Percentiles rank a stretch among this genome's conserved stretches.
These are phyloP conservation scores for Penicillium lagena DNA, from an alignment of 495 filamentous ascomycete genomes.

Conservation along the genomic window DNA sequence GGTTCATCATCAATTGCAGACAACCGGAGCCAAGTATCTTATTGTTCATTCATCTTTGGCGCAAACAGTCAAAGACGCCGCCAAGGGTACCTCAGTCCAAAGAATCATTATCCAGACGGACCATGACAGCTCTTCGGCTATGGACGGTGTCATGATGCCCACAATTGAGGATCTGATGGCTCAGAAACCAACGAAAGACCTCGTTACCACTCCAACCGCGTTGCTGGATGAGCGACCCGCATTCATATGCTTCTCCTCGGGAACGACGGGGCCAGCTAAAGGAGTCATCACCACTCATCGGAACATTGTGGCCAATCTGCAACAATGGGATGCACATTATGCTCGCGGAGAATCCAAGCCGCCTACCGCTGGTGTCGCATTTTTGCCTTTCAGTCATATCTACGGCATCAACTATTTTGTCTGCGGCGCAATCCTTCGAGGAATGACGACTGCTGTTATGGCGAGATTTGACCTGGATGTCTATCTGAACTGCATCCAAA, in stretches of 20 bases:
- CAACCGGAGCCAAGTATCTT: conserved; percentile 64
- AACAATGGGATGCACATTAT: conserved; percentile 14
- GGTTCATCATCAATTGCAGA: conserved; percentile 76
- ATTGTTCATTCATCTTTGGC: conserved; percentile 61
- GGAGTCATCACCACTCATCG: conserved; percentile 62
- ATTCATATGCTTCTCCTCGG: conserved; percentile 17
- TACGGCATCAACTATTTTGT: conserved; percentile 47
- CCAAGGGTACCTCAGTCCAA: conserved; percentile 23
- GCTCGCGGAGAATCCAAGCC: conserved; percentile 25
- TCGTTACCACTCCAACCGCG: conserved; percentile 1
- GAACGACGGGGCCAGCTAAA: conserved; percentile 18
- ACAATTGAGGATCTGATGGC: conserved; percentile 13
- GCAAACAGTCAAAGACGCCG: conserved; percentile 54
- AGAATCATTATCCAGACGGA: conserved; percentile 4
- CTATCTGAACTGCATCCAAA: conserved; percentile 13
- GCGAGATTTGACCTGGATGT: conserved; percentile 65
- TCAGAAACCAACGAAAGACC: conserved; percentile 5
- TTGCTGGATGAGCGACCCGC: conserved; percentile 7
- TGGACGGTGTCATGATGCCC: conserved; percentile 4
- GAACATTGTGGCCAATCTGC: conserved; percentile 67
- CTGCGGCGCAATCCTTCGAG: conserved; percentile 15
- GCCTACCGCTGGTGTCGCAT: conserved; percentile 55
- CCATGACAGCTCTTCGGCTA: conserved; percentile 3
- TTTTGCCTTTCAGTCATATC: conserved; percentile 86
- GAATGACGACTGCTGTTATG: conserved; percentile 52